Percentiles rank a stretch among this genome's conserved stretches.
phyloP scores from a whole-genome alignment of 352 stramenopile species.

The Hyaloperonospora brassicae region DNA sequence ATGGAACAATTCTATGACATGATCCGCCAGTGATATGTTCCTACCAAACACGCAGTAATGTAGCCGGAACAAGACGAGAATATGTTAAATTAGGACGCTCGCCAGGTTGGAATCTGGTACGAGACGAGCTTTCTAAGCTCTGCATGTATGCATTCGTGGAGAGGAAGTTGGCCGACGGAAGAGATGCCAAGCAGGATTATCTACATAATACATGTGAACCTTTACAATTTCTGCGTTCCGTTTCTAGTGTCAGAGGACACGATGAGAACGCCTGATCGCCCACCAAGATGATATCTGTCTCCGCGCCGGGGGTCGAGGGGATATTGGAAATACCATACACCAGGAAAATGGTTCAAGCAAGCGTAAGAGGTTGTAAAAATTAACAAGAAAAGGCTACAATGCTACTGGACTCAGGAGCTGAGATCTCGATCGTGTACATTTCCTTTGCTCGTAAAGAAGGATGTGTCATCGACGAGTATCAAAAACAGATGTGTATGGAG shows the following conservation, averaged over 20 bases:
- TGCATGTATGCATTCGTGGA: constrained; percentile 1
- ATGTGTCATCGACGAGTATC: background rate
- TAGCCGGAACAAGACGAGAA: background rate
- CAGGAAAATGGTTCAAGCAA: background rate
- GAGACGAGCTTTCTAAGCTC: background rate
- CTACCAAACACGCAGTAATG: too few species aligned
- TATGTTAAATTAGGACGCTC: constrained; percentile 1
- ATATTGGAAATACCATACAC: background rate
- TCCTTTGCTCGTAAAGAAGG: constrained; percentile 6
- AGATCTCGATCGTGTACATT: constrained; percentile 13
- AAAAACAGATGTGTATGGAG: background rate
- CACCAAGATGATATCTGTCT: background rate
- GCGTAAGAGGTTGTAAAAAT: constrained; percentile 7
- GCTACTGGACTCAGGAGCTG: constrained; percentile 21
- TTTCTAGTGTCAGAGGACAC: background rate
- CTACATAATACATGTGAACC: constrained; percentile 1
- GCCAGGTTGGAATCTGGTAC: too few species aligned
- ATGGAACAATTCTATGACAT: too few species aligned
- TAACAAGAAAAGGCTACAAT: constrained; percentile 12
- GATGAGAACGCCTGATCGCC: background rate
- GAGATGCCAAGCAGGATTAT: background rate
- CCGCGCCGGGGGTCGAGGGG: background rate
- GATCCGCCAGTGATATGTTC: too few species aligned
- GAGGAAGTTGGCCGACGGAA: too few species aligned
- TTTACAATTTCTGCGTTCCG: background rate